A percentile compares a stretch with the other conserved stretches of the same genome.
Evolutionary conservation across 306 rosid species (phyloP).

Genomic region (Delonix regia): DNA sequence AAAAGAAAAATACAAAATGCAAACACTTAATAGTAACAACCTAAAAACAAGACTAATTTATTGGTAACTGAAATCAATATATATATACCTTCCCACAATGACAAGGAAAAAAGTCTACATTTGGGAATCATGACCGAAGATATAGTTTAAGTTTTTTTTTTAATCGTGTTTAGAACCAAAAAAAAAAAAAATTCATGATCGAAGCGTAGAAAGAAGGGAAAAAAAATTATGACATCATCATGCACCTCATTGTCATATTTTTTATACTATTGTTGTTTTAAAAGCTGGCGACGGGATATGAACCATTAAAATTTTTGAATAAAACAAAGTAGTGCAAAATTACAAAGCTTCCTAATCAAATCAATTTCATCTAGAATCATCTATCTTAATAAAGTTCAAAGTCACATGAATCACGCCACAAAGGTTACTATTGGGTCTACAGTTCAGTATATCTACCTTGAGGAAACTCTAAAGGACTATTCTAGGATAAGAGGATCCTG

Average conservation of each 20-base stretch:
- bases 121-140: too few species aligned
- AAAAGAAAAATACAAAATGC: background rate
- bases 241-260: too few species aligned
- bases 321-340: constrained; percentile 3
- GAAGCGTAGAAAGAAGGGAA: too few species aligned
- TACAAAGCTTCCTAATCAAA: background rate
- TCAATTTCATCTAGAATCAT: background rate
- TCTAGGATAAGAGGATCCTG: background rate
- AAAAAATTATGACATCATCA: too few species aligned
- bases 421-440: background rate
- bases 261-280: too few species aligned
- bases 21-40: background rate
- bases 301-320: background rate
- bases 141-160: too few species aligned
- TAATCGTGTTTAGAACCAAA: too few species aligned
- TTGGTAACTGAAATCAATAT: background rate
- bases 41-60: too few species aligned
- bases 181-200: too few species aligned
- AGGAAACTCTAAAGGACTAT: background rate
- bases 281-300: background rate
- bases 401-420: constrained; percentile 29
- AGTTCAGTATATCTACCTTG: background rate
- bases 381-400: background rate
- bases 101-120: too few species aligned
- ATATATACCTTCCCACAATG: background rate